phyloP scores from a whole-genome alignment of 805 yeast genomes.

The Allodekkera sacchari region DNA sequence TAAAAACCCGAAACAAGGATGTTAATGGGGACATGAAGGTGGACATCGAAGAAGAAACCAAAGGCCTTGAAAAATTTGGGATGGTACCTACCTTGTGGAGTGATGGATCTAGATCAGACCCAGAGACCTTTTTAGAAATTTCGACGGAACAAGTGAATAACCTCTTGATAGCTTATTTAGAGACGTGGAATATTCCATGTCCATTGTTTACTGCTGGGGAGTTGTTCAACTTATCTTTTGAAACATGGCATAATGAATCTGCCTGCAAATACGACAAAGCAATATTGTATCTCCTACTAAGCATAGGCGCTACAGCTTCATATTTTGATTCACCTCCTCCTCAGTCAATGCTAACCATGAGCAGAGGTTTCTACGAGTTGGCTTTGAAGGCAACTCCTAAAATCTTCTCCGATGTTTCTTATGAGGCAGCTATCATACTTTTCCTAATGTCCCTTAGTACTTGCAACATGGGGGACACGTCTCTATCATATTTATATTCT shows the following conservation, averaged over 20 bases:
- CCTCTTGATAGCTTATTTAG: constrained; percentile 13
- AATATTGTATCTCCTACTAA: constrained; percentile 12
- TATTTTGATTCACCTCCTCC: constrained; percentile 8
- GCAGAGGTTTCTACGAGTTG: constrained; percentile 15
- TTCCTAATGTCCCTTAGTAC: constrained; percentile 14
- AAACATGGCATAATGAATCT: constrained; percentile 9
- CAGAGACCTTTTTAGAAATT: constrained; percentile 8
- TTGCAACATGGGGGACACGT: constrained; percentile 18
- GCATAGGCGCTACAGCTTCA: constrained; percentile 14
- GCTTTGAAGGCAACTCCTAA: constrained; percentile 13
- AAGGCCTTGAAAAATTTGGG: constrained; percentile 16
- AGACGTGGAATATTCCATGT: constrained; percentile 16
- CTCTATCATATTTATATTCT: constrained; percentile 14
- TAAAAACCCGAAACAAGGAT: constrained; percentile 1
- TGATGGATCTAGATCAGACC: constrained; percentile 9
- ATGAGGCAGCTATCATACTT: constrained; percentile 13
- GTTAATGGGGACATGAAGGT: constrained; percentile 4
- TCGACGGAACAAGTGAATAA: constrained; percentile 7
- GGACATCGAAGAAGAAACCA: constrained; percentile 6
- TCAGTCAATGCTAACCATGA: constrained; percentile 7
- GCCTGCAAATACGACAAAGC: constrained; percentile 12
- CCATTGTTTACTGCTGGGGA: constrained; percentile 16
- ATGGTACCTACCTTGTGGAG: constrained; percentile 6
- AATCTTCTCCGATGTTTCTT: constrained; percentile 12
- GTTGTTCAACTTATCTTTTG: constrained; percentile 8